Conservation (phyloP, 805 yeast species). For the Pichia manshurica region DNA sequence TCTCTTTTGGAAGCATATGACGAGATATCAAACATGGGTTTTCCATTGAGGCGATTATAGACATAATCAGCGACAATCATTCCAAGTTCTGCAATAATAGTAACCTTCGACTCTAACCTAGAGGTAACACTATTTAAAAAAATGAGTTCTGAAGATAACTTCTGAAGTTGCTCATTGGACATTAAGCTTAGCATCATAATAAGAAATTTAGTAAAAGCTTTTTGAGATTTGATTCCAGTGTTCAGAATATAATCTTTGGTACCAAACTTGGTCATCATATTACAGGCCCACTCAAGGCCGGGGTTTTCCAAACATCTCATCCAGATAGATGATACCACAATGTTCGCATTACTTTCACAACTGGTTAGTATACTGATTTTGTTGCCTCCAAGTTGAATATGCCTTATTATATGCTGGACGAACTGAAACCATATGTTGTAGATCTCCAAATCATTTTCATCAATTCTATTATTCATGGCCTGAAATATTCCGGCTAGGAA, state of each 20-base stretch:
- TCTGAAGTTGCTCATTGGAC: conserved; percentile 20
- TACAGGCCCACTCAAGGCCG: neutral
- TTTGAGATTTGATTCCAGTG: conserved; percentile 41
- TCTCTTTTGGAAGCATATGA: conserved; percentile 20
- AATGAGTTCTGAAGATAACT: conserved; percentile 30
- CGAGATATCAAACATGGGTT: conserved; percentile 28
- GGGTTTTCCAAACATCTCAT: neutral
- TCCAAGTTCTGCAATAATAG: conserved; percentile 44
- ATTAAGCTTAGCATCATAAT: conserved; percentile 32
- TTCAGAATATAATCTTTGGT: conserved; percentile 20
- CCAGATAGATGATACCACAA: conserved; percentile 7
- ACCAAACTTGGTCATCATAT: conserved; percentile 19
- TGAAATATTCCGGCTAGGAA: neutral
- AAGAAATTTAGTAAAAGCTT: conserved; percentile 42
- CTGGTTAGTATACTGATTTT: neutral
- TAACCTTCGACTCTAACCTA: conserved; percentile 46
- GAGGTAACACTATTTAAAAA: conserved; percentile 50
- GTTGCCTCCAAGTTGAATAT: neutral
- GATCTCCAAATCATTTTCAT: neutral
- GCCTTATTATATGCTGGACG: neutral
- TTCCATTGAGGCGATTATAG: conserved; percentile 29
- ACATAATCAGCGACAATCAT: conserved; percentile 52
- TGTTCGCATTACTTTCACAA: conserved; percentile 6
- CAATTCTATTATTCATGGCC: neutral
- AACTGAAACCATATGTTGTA: neutral